Evolutionary conservation across 768 basidiomycete genomes (phyloP).

Genomic region (Boletellus sp.): DNA sequence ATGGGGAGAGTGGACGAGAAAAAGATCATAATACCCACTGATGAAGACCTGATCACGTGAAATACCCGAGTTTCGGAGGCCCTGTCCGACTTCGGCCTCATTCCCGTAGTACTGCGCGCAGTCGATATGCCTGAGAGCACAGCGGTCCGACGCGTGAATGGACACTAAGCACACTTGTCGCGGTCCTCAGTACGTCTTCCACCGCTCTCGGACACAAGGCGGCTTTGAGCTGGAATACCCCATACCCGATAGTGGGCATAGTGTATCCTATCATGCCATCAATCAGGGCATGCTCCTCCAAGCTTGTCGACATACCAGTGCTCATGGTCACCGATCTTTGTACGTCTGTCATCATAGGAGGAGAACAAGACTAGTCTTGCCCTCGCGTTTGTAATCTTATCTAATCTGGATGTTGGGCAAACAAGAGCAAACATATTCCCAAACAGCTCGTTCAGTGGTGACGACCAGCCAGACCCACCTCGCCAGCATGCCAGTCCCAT

Average conservation of each 20-base stretch:
- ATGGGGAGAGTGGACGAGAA: slow-evolving; percentile 43
- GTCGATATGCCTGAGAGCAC: slow-evolving; percentile 24
- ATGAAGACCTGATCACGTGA: slow-evolving; percentile 29
- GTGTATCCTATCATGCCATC: slow-evolving; percentile 13
- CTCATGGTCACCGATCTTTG: slow-evolving; percentile 4
- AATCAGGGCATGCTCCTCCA: neutral
- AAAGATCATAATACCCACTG: slow-evolving; percentile 42
- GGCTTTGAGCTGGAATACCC: slow-evolving; percentile 19
- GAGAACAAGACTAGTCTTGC: too few relatives aligned
- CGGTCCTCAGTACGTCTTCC: slow-evolving; percentile 18
- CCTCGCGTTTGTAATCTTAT: neutral
- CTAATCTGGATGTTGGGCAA: slow-evolving; percentile 9
- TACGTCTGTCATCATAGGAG: slow-evolving; percentile 9
- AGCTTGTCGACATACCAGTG: slow-evolving; percentile 5
- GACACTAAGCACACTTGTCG: neutral
- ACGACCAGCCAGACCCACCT: neutral
- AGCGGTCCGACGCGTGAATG: neutral
- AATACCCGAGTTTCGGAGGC: slow-evolving; percentile 19
- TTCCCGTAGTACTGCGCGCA: slow-evolving; percentile 24
- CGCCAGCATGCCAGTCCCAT: slow-evolving; percentile 87
- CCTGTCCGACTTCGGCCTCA: slow-evolving; percentile 26
- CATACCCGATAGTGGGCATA: slow-evolving; percentile 27
- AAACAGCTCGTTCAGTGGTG: neutral
- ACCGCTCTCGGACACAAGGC: slow-evolving; percentile 14
- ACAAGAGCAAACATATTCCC: slow-evolving; percentile 19